phyloP scores from a whole-genome alignment of 2,329 filamentous ascomycete genomes.

The Basipetospora chlamydospora region DNA sequence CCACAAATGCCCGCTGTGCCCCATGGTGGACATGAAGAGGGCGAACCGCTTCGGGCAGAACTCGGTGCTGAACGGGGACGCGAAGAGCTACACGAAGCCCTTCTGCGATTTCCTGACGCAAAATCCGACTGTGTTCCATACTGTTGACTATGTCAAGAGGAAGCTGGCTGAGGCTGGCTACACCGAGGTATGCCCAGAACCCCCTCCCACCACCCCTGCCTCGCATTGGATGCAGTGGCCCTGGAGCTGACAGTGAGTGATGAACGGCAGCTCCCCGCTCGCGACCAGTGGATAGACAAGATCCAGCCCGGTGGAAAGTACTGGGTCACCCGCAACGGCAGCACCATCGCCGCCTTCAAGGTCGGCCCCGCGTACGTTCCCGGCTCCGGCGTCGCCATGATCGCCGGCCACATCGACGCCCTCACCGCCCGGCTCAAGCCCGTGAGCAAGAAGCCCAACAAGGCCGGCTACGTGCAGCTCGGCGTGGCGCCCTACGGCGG shows the following conservation, averaged over 20 bases:
- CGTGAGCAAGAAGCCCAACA: conserved; percentile 68
- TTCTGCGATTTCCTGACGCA: conserved; percentile 78
- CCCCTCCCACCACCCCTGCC: background rate
- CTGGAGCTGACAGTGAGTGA: too few relatives aligned
- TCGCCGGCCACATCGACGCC: conserved; percentile 88
- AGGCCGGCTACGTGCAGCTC: conserved; percentile 75
- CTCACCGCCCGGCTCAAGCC: conserved; percentile 86
- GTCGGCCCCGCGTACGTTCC: conserved; percentile 68
- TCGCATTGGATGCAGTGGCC: background rate
- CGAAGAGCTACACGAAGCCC: conserved; percentile 61
- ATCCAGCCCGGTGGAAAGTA: conserved; percentile 76
- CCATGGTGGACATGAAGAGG: conserved; percentile 20
- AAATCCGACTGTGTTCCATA: conserved; percentile 89
- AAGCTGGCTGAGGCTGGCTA: conserved; percentile 63
- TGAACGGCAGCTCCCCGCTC: conserved; percentile 53
- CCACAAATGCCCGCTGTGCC: conserved; percentile 21
- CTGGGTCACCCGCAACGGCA: conserved; percentile 74
- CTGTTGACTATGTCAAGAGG: conserved; percentile 62
- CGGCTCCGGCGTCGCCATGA: conserved; percentile 75
- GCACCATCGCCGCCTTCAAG: conserved; percentile 70
- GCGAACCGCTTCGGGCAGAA: too few relatives aligned
- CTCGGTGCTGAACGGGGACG: too few relatives aligned
- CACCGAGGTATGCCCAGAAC: conserved; percentile 38
- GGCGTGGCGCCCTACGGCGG: conserved; percentile 90
- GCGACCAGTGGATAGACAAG: conserved; percentile 60